Evolutionary conservation across 192 early-diverging fungal species (phyloP).

Genomic region (Phlyctochytrium bullatum): DNA sequence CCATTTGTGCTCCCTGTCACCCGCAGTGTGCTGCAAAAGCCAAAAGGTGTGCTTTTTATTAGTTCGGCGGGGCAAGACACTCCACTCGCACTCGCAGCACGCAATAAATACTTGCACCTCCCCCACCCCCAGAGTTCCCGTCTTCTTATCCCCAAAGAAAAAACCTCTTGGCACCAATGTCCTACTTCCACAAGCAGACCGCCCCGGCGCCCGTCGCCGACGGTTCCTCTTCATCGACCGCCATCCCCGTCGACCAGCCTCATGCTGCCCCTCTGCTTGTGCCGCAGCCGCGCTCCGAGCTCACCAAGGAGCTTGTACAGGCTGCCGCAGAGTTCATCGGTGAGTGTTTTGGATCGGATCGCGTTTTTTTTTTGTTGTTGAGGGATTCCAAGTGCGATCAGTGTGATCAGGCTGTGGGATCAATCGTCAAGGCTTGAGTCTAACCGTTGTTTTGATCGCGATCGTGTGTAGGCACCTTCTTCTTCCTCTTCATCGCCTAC

Average conservation of each 20-base stretch:
- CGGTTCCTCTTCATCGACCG: neutral
- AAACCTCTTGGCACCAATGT: too few relatives aligned
- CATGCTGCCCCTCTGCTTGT: neutral
- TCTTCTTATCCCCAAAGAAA: too few relatives aligned
- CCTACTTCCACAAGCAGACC: neutral
- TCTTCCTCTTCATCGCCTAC: conserved; percentile 25
- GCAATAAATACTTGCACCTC: too few relatives aligned
- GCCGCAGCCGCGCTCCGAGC: neutral
- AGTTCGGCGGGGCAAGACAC: too few relatives aligned
- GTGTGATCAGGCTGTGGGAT: too few relatives aligned
- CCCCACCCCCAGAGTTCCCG: too few relatives aligned
- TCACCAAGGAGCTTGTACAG: conserved; percentile 1
- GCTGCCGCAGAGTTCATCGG: conserved; percentile 2
- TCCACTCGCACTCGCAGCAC: too few relatives aligned
- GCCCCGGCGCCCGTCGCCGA: neutral
- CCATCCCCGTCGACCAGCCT: neutral
- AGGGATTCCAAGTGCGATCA: neutral
- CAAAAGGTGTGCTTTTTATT: too few relatives aligned
- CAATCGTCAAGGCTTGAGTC: neutral
- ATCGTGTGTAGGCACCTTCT: conserved; percentile 22
- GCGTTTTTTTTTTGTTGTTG: neutral
- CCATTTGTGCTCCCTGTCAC: too few relatives aligned
- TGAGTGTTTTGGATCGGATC: neutral
- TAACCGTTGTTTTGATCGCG: neutral
- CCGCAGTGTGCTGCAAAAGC: too few relatives aligned